Conservation (phyloP, 2,329 filamentous ascomycete species). For the Colletotrichum navitas region DNA sequence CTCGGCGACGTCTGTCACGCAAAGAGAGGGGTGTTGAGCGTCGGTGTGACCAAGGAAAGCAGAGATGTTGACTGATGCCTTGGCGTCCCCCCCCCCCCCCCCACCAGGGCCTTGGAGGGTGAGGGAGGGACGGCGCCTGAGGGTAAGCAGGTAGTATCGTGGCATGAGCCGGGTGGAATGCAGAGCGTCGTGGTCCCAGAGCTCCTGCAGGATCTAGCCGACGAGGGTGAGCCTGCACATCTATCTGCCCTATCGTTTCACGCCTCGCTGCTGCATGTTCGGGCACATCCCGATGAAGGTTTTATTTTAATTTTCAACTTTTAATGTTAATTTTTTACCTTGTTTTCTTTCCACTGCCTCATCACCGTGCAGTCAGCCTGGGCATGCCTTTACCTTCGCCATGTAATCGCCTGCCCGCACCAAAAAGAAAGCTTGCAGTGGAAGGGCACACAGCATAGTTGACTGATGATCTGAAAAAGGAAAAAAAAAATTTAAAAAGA, state of each 20-base stretch:
- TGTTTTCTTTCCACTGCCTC: not conserved
- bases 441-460: too few relatives aligned
- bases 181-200: not conserved
- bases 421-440: too few relatives aligned
- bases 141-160: constrained; percentile 4
- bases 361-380: not conserved
- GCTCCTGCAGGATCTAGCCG: constrained; percentile 17
- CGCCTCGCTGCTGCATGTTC: constrained; percentile 1
- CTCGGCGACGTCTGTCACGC: constrained; percentile 1
- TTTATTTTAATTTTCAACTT: not conserved
- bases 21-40: not conserved
- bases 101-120: not conserved
- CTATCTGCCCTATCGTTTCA: not conserved
- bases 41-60: not conserved
- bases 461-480: too few relatives aligned
- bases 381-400: too few relatives aligned
- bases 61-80: constrained; percentile 9
- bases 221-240: not conserved
- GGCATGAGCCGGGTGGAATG: not conserved
- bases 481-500: too few relatives aligned
- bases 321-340: too few relatives aligned
- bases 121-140: constrained; percentile 1
- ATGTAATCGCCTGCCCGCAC: too few relatives aligned
- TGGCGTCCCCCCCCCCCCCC: not conserved
- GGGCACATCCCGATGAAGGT: constrained; percentile 12